Conservation (phyloP, 2,329 filamentous ascomycete species). For the Penicillium expansum region DNA sequence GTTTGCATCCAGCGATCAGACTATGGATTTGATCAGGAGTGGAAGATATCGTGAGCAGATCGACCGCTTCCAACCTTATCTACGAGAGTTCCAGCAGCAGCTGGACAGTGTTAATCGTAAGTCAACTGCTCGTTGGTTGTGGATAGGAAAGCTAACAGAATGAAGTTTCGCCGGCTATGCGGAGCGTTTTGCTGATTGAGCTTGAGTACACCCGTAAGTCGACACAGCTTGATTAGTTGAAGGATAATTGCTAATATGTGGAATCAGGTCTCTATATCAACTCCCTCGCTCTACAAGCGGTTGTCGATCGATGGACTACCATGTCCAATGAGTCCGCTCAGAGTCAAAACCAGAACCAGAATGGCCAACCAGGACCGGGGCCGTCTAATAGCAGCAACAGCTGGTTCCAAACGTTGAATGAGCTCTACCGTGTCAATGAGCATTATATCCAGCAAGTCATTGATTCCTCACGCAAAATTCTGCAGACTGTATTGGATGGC, state of each 20-base stretch:
- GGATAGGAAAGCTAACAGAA: slow-evolving; percentile 21
- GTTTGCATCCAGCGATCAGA: slow-evolving; percentile 83
- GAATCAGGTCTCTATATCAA: slow-evolving; percentile 71
- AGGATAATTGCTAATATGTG: slow-evolving; percentile 9
- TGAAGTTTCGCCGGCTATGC: slow-evolving; percentile 56
- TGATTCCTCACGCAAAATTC: slow-evolving; percentile 59
- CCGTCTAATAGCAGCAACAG: slow-evolving; percentile 31
- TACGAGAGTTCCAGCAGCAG: slow-evolving; percentile 75
- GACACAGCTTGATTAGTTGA: not conserved
- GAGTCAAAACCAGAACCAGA: slow-evolving; percentile 30
- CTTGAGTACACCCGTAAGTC: slow-evolving; percentile 82
- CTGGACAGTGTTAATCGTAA: slow-evolving; percentile 70
- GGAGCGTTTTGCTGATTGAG: slow-evolving; percentile 84
- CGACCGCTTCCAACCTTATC: slow-evolving; percentile 73
- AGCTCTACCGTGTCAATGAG: slow-evolving; percentile 57
- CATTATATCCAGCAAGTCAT: slow-evolving; percentile 62
- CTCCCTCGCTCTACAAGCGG: slow-evolving; percentile 87
- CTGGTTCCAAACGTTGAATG: slow-evolving; percentile 42
- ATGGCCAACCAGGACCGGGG: slow-evolving; percentile 26
- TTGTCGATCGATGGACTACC: slow-evolving; percentile 86
- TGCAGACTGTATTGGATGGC: slow-evolving; percentile 59
- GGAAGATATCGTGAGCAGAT: slow-evolving; percentile 80
- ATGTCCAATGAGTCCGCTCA: slow-evolving; percentile 51
- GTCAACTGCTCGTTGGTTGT: slow-evolving; percentile 11
- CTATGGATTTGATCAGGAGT: slow-evolving; percentile 81